A percentile compares a stretch with the other conserved stretches of the same genome.
These are phyloP conservation scores for Colletotrichum higginsianum DNA, from an alignment of 2,329 filamentous ascomycete species.

Conservation along the genomic window DNA sequence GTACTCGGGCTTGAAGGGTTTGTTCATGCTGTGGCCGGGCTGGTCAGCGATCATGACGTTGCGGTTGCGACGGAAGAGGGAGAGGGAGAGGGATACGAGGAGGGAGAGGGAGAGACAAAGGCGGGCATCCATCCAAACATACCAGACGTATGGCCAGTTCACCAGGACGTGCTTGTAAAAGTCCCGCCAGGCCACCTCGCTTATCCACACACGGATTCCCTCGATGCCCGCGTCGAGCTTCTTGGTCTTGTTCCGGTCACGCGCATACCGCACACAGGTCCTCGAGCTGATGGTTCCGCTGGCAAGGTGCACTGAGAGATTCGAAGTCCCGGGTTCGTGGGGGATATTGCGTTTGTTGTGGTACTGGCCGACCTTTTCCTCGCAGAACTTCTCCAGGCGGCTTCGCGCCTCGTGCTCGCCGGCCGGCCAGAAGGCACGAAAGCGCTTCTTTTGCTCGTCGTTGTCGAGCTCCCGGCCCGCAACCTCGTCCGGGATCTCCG, in stretches of 20 bases:
- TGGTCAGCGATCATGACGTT: background rate
- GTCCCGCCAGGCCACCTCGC: conserved; percentile 88
- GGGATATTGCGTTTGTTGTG: conserved; percentile 77
- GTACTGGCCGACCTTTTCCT: conserved; percentile 75
- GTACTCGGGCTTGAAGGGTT: conserved; percentile 84
- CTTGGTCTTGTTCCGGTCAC: conserved; percentile 73
- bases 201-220: conserved; percentile 82
- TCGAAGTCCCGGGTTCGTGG: conserved; percentile 73
- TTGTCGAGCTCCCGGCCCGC: conserved; percentile 72
- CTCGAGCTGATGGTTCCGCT: conserved; percentile 77
- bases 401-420: conserved; percentile 80
- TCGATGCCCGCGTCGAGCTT: conserved; percentile 76
- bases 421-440: conserved; percentile 77
- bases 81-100: too few species aligned
- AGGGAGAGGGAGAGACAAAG: too few species aligned
- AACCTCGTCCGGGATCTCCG: conserved; percentile 73
- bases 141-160: conserved; percentile 88
- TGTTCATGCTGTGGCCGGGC: conserved; percentile 64
- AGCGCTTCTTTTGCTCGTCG: conserved; percentile 70
- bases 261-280: conserved; percentile 75
- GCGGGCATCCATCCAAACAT: conserved; percentile 47
- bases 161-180: conserved; percentile 91
- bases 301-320: conserved; percentile 81
- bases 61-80: too few species aligned
- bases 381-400: conserved; percentile 77